Evolutionary conservation across 768 basidiomycete species (phyloP), one percentile per base, ranked within the genome.

Genomic region (Nidula microcarpa): DNA sequence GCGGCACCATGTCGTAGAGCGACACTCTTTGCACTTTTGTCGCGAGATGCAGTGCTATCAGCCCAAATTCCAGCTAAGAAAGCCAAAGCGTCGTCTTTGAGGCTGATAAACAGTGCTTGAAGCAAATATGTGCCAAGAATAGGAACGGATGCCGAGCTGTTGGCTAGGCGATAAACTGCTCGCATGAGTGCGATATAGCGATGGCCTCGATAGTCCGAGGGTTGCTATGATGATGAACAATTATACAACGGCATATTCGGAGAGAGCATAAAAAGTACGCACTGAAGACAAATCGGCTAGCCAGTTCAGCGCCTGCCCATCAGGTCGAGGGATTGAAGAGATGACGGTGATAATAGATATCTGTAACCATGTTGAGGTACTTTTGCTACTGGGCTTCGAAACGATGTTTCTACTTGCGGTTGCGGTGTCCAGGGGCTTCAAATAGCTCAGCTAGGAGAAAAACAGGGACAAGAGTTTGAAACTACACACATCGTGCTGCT

Each of bases 61-160:
- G 73, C 73, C 79, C 89, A 91, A 23, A 89, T 62, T 0, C 89
- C 87, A 0, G 87, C 81, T 9, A 99, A 80, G 74, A 99, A 96
- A 0, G 85, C 75, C 10, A 98, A 71, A 0, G 88, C 76, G 51
- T 86, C 87, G 33, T 86, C 81, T 49, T 79, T 82, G 10, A 96
- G 71, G 53, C 76, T 81, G 33, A 78, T 68, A 62, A 98, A 92
- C 3, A 95, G 69, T 0, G 74, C 64, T 52, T 77, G 80, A 18
- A 94, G 76, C 47, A 94, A 66, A 13, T 72, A 69, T 1, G 77
- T 73, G 0, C 88, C 77, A 6, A 92, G 67, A 3, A 75, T 65
- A 0, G 76, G 71, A 9, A 77, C 65, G 0, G 77, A 63, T 6
- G 77, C 65, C 4, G 82, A 78, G 0, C 76, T 73, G 59, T 87